Evolutionary conservation across 805 yeast species (phyloP), one percentile per base, ranked within the genome.

Genomic region (Maudiozyma serrabonitensis): DNA sequence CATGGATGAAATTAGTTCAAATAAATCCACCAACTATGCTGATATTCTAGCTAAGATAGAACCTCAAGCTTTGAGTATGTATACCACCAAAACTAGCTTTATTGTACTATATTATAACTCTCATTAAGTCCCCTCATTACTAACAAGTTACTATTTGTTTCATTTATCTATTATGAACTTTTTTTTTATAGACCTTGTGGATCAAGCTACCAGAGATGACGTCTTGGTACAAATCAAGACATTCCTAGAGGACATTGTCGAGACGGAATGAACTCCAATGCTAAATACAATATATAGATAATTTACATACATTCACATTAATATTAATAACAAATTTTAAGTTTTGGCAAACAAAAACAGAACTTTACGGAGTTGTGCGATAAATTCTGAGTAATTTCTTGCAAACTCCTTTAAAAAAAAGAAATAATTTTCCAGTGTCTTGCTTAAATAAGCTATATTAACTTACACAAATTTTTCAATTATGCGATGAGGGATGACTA

Each of bases 11-110:
- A 58, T 54, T 39, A 57, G 63, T n/a, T 70, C 70, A 23, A 73
- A 70, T 38, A 63, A 66, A 11, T 72, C 78, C 12, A 25, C 49
- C n/a, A 81, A 73, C 54, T 82, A 82, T 53, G 78, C 76, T 3
- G 72, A 72, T 38, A 62, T 87, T 13, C 69, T 77, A 42, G 59
- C 73, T 12, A 68, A 70, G 31, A 62, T 87, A 12, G 84, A 80
- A 56, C 83, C 85, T 7, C 71, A 74, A 57, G 95, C 95, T 0
- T 68, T 83, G 50, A 74, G 80, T 64, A 67, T 56, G 78, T 28
- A 28, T 21, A 21, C 23, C 23, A 21, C 4, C 23, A 4, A 4
- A 21, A 21, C 23, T 21, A 3, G 23, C 23, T 21, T 21, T 21
- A 3, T 3, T 21, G 23, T 21, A 4, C 23, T 21, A 21, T 21